Base-by-base conservation (phyloP, 768 basidiomycete genomes). In the Clitopilus passeckerianus region DNA sequence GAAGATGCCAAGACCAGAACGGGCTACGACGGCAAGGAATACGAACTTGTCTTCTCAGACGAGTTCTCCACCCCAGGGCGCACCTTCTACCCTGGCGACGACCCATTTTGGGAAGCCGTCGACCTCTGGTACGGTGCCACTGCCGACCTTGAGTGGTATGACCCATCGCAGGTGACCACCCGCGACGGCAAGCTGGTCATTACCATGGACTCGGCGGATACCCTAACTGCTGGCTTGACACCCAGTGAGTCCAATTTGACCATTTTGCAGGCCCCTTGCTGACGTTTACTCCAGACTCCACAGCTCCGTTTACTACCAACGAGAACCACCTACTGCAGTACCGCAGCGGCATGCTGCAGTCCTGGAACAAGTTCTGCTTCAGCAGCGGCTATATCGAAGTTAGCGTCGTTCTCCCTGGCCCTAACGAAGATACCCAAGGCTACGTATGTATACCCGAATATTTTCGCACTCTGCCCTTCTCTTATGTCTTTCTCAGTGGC, bases 291-390 rank as follows among this genome's bases (percentile, higher is more conserved):
- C 33, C 46, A 75, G 76, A 72, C 34, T 80, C 78, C 1, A 79
- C 79, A 0, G 80, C 80, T 0, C 79, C 80, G 0, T 80, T 82
- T 59, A 78, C 77, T 0, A n/a, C 60, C 4, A 75, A 63, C 0
- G 65, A 77, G 22, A 82, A 86, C 64, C 86, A 93, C 68, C 75
- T 75, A 6, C 77, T 90, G 60, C 75, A 75, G 37, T 94, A 87
- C 67, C 75, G 83, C 64, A 85, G 77, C 67, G 91, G 87, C 5
- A 92, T 93, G 90, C 74, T 95, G 3, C 91, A 93, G 73, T 84
- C 83, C 41, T 95, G 93, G 92, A 94, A 94, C 73, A 92, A 94
- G 77, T 86, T 94, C 67, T 94, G 90, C 71, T 93, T 92, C 67
- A 85, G 89, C 27, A 82, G 81, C 24, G 91, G 91, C 5, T 89